These are phyloP conservation scores for Oryza punctata DNA, from an alignment of 176 grass and related monocot species.

Conservation along the genomic window DNA sequence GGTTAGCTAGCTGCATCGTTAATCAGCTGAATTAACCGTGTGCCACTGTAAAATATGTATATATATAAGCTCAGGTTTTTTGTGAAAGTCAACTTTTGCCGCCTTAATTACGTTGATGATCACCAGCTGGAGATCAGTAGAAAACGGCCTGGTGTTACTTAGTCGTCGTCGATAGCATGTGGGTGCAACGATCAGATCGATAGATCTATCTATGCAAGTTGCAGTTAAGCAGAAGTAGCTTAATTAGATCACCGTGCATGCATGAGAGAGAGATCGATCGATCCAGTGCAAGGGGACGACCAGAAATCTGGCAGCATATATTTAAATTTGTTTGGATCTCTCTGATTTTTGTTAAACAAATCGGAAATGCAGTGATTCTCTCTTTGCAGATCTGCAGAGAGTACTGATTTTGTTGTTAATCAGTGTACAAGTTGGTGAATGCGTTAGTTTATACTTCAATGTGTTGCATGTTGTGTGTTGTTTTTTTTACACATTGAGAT, in stretches of 20 bases:
- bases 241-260: background rate
- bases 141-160: background rate
- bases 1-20: background rate
- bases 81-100: background rate
- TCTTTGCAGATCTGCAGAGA: background rate
- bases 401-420: background rate
- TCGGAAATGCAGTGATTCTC: background rate
- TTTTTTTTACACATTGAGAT: background rate
- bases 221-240: background rate
- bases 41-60: background rate
- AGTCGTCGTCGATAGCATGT: background rate
- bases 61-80: background rate
- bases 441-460: background rate
- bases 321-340: background rate
- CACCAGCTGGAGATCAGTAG: background rate
- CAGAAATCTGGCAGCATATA: background rate
- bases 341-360: background rate
- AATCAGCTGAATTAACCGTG: background rate
- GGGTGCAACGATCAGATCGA: conserved; percentile 20
- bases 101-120: background rate
- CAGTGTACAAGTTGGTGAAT: background rate
- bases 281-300: background rate
- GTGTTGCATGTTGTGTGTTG: background rate
- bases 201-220: background rate
- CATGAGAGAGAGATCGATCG: background rate